Conservation (phyloP, 176 grass and related monocot genomes). For the Oryza glumipatula region DNA sequence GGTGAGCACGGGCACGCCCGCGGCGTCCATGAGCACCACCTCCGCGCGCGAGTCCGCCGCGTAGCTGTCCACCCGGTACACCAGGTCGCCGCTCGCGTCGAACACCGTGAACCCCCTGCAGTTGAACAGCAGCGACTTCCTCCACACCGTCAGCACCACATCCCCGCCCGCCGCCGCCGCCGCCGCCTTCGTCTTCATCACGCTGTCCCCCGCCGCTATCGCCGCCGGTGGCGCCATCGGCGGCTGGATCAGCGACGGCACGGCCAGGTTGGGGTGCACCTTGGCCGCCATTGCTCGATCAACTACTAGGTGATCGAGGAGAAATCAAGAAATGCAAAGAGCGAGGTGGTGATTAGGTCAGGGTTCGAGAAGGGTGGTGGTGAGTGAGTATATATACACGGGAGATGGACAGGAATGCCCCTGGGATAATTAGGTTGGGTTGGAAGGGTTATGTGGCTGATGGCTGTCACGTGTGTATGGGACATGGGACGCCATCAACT, state of each 20-base stretch:
- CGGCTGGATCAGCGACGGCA: constrained; percentile 13
- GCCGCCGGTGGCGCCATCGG: background rate
- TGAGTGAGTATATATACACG: constrained; percentile 40
- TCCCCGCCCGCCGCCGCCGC: background rate
- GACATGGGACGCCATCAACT: constrained; percentile 37
- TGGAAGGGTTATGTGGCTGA: constrained; percentile 39
- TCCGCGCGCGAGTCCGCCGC: constrained; percentile 66
- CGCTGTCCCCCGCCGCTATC: background rate
- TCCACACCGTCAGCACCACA: constrained; percentile 82
- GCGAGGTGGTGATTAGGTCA: constrained; percentile 22
- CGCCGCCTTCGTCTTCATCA: background rate
- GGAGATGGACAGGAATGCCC: constrained; percentile 47
- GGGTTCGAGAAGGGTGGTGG: constrained; percentile 6
- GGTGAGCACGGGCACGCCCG: constrained; percentile 64
- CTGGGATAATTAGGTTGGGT: constrained; percentile 45
- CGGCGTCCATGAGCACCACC: constrained; percentile 90
- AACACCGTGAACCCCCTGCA: constrained; percentile 84
- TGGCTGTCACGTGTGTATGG: constrained; percentile 41
- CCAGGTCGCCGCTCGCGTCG: constrained; percentile 73
- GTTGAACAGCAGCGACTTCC: constrained; percentile 90
- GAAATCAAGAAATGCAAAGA: constrained; percentile 1
- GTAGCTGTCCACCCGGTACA: constrained; percentile 92
- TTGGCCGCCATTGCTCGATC: constrained; percentile 46
- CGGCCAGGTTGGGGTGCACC: constrained; percentile 57
- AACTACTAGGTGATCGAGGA: background rate